Base-by-base conservation (phyloP, 805 yeast species). In the Wickerhamiella occidentalis region DNA sequence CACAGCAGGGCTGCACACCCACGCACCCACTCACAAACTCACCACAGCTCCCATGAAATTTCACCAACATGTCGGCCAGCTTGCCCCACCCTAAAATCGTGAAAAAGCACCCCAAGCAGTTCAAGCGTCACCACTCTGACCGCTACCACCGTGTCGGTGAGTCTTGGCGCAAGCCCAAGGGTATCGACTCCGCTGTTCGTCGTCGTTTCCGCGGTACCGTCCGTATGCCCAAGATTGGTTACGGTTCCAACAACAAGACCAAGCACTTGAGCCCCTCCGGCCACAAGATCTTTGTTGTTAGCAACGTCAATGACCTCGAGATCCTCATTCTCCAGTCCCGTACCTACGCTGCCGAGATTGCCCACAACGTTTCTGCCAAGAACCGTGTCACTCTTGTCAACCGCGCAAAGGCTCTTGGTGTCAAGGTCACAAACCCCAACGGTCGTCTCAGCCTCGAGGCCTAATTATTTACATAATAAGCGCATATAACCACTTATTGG, bases 121-220 rank as follows among this genome's bases (percentile, higher is more conserved):
- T 92, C 85, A 94, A 88, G 90, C 87, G 99, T 80, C 97, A 90
- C 75, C 98, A 92, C 81, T 87, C 96, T 74, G 99, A 92, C 83
- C 86, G 96, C 78, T 90, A 87, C 78, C 82, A 80, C 81, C 88
- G 99, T 78, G 96, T 92, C 65, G 77, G 85, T 68, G 96, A 86
- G 77, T 82, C 81, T 82, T 94, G 98, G 98, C 92, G 99, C 86
- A 90, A 92, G 79, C 99, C 94, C 78, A 92, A 92, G 85, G 99
- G 99, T 92, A 92, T 92, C 72, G 99, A 92, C 80, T 88, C 97
- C 64, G 80, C 86, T 78, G 96, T 94, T 73, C 92, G 99, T 81
- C 90, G 98, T 81, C 68, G 73, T 58, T 92, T 92, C 95, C 86
- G 96, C 82, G 98, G 98, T 71, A 83, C 90, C 76, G 85, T 92